Base-by-base conservation (phyloP, 768 basidiomycete genomes). In the Tubosaeta brunneosetosa region DNA sequence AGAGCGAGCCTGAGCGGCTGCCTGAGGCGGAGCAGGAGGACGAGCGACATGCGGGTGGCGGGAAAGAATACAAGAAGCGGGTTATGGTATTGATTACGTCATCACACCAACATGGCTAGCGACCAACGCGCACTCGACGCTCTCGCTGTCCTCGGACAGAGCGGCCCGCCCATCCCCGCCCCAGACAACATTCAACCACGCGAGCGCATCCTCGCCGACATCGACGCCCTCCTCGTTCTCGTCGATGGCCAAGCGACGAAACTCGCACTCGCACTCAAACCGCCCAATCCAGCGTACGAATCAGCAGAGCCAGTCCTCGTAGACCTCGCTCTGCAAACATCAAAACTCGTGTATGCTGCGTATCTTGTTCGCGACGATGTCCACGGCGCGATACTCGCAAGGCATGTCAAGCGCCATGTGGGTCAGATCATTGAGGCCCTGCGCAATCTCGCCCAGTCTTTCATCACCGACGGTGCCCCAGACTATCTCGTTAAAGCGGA, bases 211-310 rank as follows among this genome's bases (percentile, higher is more conserved):
- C 77, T 73, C 56, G 73, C 74, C 32, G 87, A 89, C 61, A 66
- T 84, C 16, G 52, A 81, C 19, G 77, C 82, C 2, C 68, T 88
- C 33, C 73, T 87, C 42, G 71, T 80, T 5, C 73, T 86, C 55
- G 61, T 87, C n/a, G 73, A 84, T 64, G 66, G 71, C 19, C 68
- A 77, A 29, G 70, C 78, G 5, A 87, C 85, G 17, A 87, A 84
- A 61, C 65, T 86, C 25, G 73, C 86, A 4, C 75, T 89, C 32
- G 73, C 78, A 1, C 73, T 86, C 47, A 86, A 84, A 40, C 82
- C 85, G 6, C 66, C 79, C 4, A 71, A 74, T 1, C 81, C 81
- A 1, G 71, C 81, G 5, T 77, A 80, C 60, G 61, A 72, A 3
- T 79, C 84, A 1, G 71, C 82, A 12, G 59, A 79, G 12, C 56